Evolutionary conservation across 768 basidiomycete species (phyloP), one percentile per base, ranked within the genome.

Genomic region (Pleurotus eryngii): DNA sequence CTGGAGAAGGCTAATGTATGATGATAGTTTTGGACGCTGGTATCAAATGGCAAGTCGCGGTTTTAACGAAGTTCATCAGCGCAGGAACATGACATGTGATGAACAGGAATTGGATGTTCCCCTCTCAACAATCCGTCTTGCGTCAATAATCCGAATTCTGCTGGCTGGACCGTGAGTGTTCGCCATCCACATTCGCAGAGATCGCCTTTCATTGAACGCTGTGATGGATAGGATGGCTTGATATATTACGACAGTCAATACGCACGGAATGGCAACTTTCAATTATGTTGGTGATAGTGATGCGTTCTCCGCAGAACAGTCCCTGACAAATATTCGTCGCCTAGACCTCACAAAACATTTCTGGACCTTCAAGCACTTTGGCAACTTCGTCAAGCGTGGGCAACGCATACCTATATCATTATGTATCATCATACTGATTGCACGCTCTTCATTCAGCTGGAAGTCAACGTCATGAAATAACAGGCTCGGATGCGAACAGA

Each of bases 171-270:
- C 57, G 77, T 76, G 46, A 61, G 72, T 50, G 1, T 24, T 24
- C 11, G 6, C n/a, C n/a, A 37, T 37, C 30, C n/a, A 14, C 8
- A 9, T 4, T 14, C 43, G n/a, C 15, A 18, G 6, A 5, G 24
- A n/a, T 6, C 0, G 24, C 49, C 48, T 37, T 59, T 37, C 43
- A 15, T 54, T 4, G 18, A 58, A 12, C 24, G 14, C 46, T 58
- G 11, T 9, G 20, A 35, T 7, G 12, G 37, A 11, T 49, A 72
- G 71, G 72, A 73, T 49, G 70, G 70, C 5, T 48, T 73, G 56
- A 72, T 76, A 12, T 78, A 76, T 61, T 79, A 79, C 49, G 78
- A 78, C 57, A 62, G 71, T 1, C 57, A 70, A 43, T 77, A 72
- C 49, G 70, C 72, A 4, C 65, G 67, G 22, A 76, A 75, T 58